These are phyloP conservation scores for Blastobotrys raffinosifermentans DNA, from an alignment of 1,139 yeast species.

Conservation along the genomic window DNA sequence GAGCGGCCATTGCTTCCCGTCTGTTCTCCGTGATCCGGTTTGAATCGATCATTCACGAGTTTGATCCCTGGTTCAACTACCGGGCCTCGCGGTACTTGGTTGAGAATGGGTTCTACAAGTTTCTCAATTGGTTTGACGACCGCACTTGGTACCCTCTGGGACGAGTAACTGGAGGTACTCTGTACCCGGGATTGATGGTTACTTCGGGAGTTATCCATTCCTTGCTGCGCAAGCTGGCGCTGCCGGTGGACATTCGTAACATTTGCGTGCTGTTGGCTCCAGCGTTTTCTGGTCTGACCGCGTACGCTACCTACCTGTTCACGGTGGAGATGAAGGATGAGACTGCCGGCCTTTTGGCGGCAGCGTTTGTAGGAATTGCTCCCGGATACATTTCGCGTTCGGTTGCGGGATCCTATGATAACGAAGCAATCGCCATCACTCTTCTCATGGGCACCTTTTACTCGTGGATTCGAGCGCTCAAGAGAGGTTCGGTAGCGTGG, in stretches of 20 bases:
- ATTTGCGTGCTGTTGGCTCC: constrained; percentile 96
- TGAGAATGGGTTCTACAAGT: constrained; percentile 76
- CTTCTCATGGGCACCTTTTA: constrained; percentile 91
- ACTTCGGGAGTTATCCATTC: constrained; percentile 90
- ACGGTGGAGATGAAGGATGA: constrained; percentile 88
- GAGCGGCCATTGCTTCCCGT: constrained; percentile 88
- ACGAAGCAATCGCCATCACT: constrained; percentile 98
- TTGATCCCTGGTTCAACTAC: constrained; percentile 98
- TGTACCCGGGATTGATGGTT: constrained; percentile 98
- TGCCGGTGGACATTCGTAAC: constrained; percentile 92
- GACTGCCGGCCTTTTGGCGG: constrained; percentile 86
- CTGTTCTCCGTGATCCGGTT: constrained; percentile 56
- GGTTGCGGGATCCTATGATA: constrained; percentile 98
- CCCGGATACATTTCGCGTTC: constrained; percentile 98
- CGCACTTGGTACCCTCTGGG: constrained; percentile 99
- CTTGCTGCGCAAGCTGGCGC: constrained; percentile 51
- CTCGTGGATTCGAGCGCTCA: constrained; percentile 92
- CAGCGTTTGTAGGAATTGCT: constrained; percentile 93
- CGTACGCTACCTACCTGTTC: constrained; percentile 83
- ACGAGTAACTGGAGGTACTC: constrained; percentile 97
- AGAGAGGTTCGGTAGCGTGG: constrained; percentile 81
- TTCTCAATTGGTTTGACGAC: constrained; percentile 97
- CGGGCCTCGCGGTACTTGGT: constrained; percentile 91
- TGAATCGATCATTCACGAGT: constrained; percentile 96
- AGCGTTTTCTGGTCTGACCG: constrained; percentile 90